A percentile compares a stretch with the other conserved stretches of the same genome.
phyloP scores from a whole-genome alignment of 306 rosid species.

The Dalbergia cochinchinensis region DNA sequence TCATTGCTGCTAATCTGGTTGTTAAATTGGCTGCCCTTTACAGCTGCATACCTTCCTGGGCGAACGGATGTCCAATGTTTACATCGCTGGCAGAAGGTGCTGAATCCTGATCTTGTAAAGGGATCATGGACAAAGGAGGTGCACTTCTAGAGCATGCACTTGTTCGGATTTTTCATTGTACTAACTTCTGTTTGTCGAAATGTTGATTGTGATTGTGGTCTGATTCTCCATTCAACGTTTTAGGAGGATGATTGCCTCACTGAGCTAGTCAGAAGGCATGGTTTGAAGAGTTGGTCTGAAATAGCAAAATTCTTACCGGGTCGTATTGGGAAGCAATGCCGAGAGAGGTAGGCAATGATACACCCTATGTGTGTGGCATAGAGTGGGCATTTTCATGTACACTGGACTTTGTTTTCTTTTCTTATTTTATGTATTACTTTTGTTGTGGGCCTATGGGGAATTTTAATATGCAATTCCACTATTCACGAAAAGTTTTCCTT shows the following conservation, averaged over 20 bases:
- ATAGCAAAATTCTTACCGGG: conserved; percentile 62
- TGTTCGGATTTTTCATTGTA: not conserved
- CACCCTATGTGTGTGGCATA: conserved; percentile 2
- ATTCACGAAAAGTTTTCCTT: no score
- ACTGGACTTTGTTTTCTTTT: not conserved
- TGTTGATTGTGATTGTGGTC: conserved; percentile 22
- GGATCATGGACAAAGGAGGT: conserved; percentile 78
- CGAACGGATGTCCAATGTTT: conserved; percentile 62
- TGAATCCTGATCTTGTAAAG: conserved; percentile 66
- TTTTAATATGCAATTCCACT: no score
- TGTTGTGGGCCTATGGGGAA: no score
- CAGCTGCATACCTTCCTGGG: conserved; percentile 62
- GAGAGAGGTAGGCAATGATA: conserved; percentile 61
- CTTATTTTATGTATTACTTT: conserved; percentile 6
- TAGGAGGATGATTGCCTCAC: conserved; percentile 68
- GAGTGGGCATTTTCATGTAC: not conserved
- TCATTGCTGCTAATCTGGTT: conserved; percentile 25
- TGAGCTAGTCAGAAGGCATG: conserved; percentile 56
- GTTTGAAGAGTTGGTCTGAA: conserved; percentile 65
- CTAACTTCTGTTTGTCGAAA: not conserved
- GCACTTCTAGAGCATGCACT: conserved; percentile 9
- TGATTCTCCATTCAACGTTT: conserved; percentile 15
- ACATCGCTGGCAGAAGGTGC: conserved; percentile 72
- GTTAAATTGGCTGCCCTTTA: not conserved
- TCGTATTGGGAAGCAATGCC: conserved; percentile 79